A percentile compares a stretch with the other conserved stretches of the same genome.
These are phyloP conservation scores for Rusavskia elegans DNA, from an alignment of 495 filamentous ascomycete species.

Conservation along the genomic window DNA sequence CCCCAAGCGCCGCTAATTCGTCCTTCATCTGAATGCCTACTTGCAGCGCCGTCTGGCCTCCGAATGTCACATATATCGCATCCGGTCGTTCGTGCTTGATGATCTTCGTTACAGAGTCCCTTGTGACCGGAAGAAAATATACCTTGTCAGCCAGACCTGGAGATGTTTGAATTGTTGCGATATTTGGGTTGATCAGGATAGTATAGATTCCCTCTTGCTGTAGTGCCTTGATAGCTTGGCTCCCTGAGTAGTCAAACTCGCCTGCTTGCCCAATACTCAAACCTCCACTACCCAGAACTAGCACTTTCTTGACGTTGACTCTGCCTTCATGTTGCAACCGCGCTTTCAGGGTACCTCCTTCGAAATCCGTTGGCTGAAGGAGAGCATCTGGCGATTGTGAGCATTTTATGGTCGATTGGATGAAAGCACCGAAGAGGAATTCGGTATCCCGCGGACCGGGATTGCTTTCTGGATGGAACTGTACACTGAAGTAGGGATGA, in stretches of 20 bases:
- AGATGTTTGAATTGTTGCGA: conserved; percentile 96
- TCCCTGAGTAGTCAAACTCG: conserved; percentile 97
- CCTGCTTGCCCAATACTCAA: conserved; percentile 96
- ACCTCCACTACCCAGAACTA: conserved; percentile 90
- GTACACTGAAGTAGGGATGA: conserved; percentile 91
- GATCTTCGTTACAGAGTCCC: conserved; percentile 91
- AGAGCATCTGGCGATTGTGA: conserved; percentile 45
- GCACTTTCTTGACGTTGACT: conserved; percentile 85
- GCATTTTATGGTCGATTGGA: conserved; percentile 60
- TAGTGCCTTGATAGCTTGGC: conserved; percentile 81
- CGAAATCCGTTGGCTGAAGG: conserved; percentile 58
- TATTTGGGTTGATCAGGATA: conserved; percentile 95
- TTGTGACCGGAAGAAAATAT: conserved; percentile 93
- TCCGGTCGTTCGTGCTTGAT: conserved; percentile 91
- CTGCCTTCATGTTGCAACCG: conserved; percentile 59
- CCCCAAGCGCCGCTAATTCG: conserved; percentile 80
- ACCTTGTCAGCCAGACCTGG: conserved; percentile 93
- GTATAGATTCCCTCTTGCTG: conserved; percentile 95
- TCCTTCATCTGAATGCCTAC: conserved; percentile 95
- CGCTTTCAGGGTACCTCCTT: conserved; percentile 64
- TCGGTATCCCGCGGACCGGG: conserved; percentile 95
- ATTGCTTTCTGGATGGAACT: conserved; percentile 95
- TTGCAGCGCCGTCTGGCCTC: conserved; percentile 86
- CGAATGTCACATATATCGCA: conserved; percentile 94
- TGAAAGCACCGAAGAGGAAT: conserved; percentile 92